Evolutionary conservation across 352 stramenopile genomes (phyloP).

Genomic region (Sclerospora graminicola): DNA sequence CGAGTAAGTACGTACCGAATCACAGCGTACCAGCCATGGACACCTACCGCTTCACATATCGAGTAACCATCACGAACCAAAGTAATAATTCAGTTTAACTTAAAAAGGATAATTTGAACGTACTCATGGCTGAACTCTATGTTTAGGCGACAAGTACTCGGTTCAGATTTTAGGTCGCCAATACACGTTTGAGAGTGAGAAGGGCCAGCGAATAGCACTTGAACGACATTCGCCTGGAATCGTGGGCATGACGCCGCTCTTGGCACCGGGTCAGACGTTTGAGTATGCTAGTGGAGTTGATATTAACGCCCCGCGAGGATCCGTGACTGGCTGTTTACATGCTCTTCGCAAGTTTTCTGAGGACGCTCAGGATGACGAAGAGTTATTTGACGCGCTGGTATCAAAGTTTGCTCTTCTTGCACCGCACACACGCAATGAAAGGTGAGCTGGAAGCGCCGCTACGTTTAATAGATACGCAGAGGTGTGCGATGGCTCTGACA

Average conservation of each 20-base stretch:
- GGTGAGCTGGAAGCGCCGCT: constrained; percentile 4
- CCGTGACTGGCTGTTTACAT: constrained; percentile 59
- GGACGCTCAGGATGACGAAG: constrained; percentile 14
- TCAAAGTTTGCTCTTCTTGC: constrained; percentile 53
- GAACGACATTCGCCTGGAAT: constrained; percentile 57
- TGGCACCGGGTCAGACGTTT: constrained; percentile 62
- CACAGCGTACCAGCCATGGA: constrained; percentile 39
- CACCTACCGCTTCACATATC: constrained; percentile 69
- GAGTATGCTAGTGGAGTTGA: constrained; percentile 74
- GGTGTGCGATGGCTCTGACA: no score
- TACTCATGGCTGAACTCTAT: no score
- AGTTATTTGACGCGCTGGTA: constrained; percentile 58
- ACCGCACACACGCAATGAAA: constrained; percentile 4
- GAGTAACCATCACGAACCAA: constrained; percentile 68
- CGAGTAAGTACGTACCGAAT: constrained; percentile 52
- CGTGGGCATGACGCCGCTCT: constrained; percentile 50
- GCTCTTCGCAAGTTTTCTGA: constrained; percentile 27
- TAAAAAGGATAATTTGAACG: no score
- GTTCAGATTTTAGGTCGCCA: constrained; percentile 68
- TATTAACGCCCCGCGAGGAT: constrained; percentile 51
- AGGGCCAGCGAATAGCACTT: constrained; percentile 44
- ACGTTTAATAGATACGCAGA: no score
- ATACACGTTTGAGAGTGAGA: constrained; percentile 68
- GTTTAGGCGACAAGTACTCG: constrained; percentile 29
- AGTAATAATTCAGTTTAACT: constrained; percentile 17